phyloP scores from a whole-genome alignment of 768 basidiomycete genomes.

The Gloeostereum incarnatum region DNA sequence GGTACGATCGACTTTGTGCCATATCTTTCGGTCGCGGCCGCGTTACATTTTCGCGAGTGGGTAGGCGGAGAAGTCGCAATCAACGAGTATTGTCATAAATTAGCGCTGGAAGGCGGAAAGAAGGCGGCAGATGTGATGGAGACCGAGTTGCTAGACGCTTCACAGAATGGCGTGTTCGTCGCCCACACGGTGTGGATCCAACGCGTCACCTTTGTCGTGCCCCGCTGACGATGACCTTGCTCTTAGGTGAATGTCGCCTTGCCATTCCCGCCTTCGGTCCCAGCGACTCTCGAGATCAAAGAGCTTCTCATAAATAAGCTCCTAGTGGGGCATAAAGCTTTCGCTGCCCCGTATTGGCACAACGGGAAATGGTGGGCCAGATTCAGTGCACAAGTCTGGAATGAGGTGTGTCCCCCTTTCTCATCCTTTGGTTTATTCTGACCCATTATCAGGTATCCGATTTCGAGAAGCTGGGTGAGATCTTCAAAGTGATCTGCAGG shows the following conservation, averaged over 20 bases:
- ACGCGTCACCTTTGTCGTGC: not conserved
- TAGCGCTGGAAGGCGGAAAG: conserved; percentile 62
- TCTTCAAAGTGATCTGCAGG: not conserved
- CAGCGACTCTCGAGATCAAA: conserved; percentile 11
- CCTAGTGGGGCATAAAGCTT: conserved; percentile 19
- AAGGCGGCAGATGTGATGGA: conserved; percentile 49
- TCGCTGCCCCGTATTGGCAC: conserved; percentile 23
- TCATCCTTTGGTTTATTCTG: not conserved
- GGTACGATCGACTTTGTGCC: conserved; percentile 52
- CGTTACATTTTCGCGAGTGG: conserved; percentile 62
- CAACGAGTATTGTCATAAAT: conserved; percentile 54
- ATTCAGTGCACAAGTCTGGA: conserved; percentile 30
- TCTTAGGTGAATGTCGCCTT: conserved; percentile 25
- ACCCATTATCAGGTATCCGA: conserved; percentile 9
- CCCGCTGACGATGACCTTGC: not conserved
- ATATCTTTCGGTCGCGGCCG: conserved; percentile 45
- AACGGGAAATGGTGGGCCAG: conserved; percentile 29
- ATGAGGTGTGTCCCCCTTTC: conserved; percentile 17
- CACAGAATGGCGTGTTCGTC: conserved; percentile 43
- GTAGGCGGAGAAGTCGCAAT: conserved; percentile 74
- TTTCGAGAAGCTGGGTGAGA: conserved; percentile 10
- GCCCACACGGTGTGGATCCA: conserved; percentile 50
- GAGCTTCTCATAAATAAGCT: conserved; percentile 17
- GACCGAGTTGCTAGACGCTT: conserved; percentile 49
- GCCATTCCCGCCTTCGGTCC: conserved; percentile 19